phyloP scores from a whole-genome alignment of 208 protist species.

The Crithidia acanthocephali region DNA sequence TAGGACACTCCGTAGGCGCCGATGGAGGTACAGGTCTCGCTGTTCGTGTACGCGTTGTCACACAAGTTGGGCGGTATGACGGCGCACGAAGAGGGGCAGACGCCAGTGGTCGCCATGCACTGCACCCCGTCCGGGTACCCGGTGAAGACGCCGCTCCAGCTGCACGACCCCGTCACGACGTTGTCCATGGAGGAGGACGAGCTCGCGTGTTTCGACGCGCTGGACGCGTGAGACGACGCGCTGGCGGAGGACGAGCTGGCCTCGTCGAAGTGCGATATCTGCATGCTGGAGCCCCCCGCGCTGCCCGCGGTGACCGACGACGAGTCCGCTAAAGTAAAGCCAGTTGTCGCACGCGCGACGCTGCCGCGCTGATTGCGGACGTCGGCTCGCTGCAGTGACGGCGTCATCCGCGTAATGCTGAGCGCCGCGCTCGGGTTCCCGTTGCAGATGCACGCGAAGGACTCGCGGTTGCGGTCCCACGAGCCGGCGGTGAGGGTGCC shows the following conservation, averaged over 20 bases:
- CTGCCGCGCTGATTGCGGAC: not conserved
- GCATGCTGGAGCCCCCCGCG: not conserved
- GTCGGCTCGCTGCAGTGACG: not conserved
- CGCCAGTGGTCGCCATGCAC: conserved; percentile 55
- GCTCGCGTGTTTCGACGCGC: not conserved
- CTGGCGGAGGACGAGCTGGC: not conserved
- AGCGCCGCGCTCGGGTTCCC: conserved; percentile 19
- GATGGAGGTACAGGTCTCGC: conserved; percentile 17
- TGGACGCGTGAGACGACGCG: not conserved
- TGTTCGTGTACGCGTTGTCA: conserved; percentile 17
- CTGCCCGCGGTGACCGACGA: not conserved
- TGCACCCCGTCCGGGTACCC: conserved; percentile 45
- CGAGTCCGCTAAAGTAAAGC: not conserved
- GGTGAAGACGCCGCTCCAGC: conserved; percentile 57
- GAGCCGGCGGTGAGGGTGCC: conserved; percentile 12
- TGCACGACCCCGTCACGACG: conserved; percentile 33
- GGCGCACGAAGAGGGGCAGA: conserved; percentile 50
- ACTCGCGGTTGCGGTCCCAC: conserved; percentile 1
- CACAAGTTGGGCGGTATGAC: conserved; percentile 40
- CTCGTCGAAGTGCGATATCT: not conserved
- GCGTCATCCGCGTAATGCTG: not conserved
- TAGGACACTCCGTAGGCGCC: conserved; percentile 30
- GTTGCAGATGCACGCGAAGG: conserved; percentile 34
- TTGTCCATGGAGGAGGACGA: not conserved
- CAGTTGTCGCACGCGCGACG: not conserved